Percentiles rank a stretch among this genome's conserved stretches.
Conservation (phyloP, 306 rosid species). For the Fagus crenata region DNA sequence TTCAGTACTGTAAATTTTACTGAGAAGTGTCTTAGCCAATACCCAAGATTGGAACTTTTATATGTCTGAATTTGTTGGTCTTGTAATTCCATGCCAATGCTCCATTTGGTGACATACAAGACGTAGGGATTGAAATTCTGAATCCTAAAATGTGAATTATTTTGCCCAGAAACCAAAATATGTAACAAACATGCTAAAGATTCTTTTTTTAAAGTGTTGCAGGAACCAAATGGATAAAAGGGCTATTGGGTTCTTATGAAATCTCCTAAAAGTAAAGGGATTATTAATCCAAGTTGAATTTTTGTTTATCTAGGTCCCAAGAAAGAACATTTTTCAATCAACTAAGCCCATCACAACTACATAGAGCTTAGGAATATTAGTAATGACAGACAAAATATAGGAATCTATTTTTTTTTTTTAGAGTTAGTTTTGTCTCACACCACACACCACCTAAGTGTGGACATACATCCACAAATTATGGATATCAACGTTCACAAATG, state of each 20-base stretch:
- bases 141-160: not conserved
- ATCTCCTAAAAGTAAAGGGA: not conserved
- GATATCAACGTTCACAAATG: too few species aligned
- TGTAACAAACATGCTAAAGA: not conserved
- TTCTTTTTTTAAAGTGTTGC: not conserved
- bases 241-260: not conserved
- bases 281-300: too few species aligned
- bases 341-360: not conserved
- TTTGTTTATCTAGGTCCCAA: too few species aligned
- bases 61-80: not conserved
- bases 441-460: too few species aligned
- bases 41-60: not conserved
- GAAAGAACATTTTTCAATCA: too few species aligned
- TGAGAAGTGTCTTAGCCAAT: not conserved
- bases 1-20: not conserved
- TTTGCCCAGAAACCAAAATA: not conserved
- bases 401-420: not conserved
- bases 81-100: not conserved
- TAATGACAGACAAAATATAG: not conserved
- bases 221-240: not conserved
- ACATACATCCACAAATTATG: too few species aligned
- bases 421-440: too few species aligned
- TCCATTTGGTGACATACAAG: conserved; percentile 9
- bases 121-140: not conserved
- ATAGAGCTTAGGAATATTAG: not conserved